A percentile compares a stretch with the other conserved stretches of the same genome.
These are phyloP conservation scores for Austroboletus eburneus DNA, from an alignment of 768 basidiomycete genomes.

Conservation along the genomic window DNA sequence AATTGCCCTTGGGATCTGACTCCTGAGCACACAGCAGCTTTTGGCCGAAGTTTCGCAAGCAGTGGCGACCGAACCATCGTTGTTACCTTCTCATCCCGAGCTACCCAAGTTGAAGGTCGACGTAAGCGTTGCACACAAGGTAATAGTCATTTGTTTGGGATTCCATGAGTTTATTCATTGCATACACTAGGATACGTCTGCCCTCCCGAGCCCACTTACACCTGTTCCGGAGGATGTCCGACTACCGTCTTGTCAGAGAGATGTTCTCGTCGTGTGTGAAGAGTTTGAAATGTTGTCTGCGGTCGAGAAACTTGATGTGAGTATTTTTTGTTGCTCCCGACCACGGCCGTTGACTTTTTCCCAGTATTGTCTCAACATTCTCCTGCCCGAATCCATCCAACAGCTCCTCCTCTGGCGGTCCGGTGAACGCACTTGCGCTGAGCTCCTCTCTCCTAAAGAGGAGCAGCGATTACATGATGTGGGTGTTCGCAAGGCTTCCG, in stretches of 20 bases:
- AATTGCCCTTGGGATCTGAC: conserved; percentile 12
- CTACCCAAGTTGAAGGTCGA: conserved; percentile 15
- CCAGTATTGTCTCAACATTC: conserved; percentile 69
- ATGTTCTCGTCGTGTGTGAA: conserved; percentile 33
- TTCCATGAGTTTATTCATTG: background rate
- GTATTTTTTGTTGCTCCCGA: conserved; percentile 9
- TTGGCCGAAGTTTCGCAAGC: conserved; percentile 27
- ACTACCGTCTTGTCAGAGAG: background rate
- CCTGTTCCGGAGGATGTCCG: conserved; percentile 12
- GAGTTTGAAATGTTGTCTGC: conserved; percentile 42
- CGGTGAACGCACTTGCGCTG: conserved; percentile 49
- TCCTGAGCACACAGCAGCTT: conserved; percentile 20
- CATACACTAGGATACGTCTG: conserved; percentile 12
- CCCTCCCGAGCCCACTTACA: conserved; percentile 22
- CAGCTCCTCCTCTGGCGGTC: conserved; percentile 74
- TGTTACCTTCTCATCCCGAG: conserved; percentile 21
- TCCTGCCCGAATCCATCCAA: conserved; percentile 66
- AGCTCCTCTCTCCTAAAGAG: conserved; percentile 47
- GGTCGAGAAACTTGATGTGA: conserved; percentile 51
- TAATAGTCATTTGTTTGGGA: conserved; percentile 1
- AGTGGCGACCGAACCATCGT: conserved; percentile 27
- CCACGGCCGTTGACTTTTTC: background rate
- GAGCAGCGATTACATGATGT: conserved; percentile 52
- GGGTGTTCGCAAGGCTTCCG: conserved; percentile 43
- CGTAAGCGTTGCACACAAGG: conserved; percentile 3